Conservation (phyloP, 2,329 filamentous ascomycete genomes). For the Trichophyton verrucosum region DNA sequence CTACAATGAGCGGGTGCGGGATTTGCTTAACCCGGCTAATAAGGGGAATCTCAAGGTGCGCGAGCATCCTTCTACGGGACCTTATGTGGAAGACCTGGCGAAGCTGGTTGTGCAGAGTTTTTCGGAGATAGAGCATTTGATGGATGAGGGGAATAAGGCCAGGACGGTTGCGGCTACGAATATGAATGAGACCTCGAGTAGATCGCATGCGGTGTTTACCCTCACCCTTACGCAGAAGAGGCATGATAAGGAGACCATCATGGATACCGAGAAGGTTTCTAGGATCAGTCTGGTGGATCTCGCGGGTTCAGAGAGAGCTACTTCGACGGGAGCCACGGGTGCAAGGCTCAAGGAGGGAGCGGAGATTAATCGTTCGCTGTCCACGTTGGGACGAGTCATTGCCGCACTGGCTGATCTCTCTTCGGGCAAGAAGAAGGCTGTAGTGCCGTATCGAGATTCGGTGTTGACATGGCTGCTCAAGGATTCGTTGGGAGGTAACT, state of each 20-base stretch:
- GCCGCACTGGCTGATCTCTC: slow-evolving; percentile 86
- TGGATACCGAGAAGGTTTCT: slow-evolving; percentile 95
- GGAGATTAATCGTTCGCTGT: slow-evolving; percentile 94
- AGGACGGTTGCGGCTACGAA: slow-evolving; percentile 95
- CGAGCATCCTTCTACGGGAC: slow-evolving; percentile 93
- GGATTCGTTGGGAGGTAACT: slow-evolving; percentile 93
- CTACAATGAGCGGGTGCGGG: slow-evolving; percentile 94
- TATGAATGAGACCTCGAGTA: slow-evolving; percentile 99
- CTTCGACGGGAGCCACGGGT: slow-evolving; percentile 91
- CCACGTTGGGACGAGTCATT: slow-evolving; percentile 93
- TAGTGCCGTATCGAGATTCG: slow-evolving; percentile 95
- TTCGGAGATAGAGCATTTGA: slow-evolving; percentile 87
- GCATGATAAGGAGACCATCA: slow-evolving; percentile 79
- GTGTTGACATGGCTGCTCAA: slow-evolving; percentile 94
- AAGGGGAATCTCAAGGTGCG: slow-evolving; percentile 95
- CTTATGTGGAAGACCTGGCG: slow-evolving; percentile 94
- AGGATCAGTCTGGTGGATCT: slow-evolving; percentile 97
- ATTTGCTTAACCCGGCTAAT: slow-evolving; percentile 85
- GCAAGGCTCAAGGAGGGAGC: slow-evolving; percentile 93
- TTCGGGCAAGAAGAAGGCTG: slow-evolving; percentile 63
- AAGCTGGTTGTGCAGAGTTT: slow-evolving; percentile 91
- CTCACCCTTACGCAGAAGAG: slow-evolving; percentile 90
- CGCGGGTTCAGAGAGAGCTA: slow-evolving; percentile 92
- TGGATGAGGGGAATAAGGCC: slow-evolving; percentile 99
- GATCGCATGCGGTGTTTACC: slow-evolving; percentile 96